Conservation (phyloP, 257 asterid species). For the Penstemon davidsonii region DNA sequence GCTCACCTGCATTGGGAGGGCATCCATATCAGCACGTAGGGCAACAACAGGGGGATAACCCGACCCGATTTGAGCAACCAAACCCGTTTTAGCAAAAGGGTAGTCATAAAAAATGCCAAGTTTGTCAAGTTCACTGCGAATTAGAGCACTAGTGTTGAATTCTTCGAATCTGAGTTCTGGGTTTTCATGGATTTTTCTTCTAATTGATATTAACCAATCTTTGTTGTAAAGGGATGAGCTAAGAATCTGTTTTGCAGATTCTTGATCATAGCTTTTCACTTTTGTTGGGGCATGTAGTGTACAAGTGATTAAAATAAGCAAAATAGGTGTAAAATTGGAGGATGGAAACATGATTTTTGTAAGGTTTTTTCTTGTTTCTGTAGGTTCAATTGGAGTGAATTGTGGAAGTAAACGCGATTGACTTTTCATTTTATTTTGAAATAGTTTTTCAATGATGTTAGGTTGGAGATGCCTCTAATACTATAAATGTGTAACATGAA, state of each 20-base stretch:
- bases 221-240: slow-evolving; percentile 48
- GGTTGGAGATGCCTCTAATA: not conserved
- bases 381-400: not conserved
- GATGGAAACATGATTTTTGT: slow-evolving; percentile 33
- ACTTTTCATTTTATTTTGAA: too few species aligned
- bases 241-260: slow-evolving; percentile 47
- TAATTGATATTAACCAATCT: slow-evolving; percentile 59
- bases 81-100: slow-evolving; percentile 79
- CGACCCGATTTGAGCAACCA: slow-evolving; percentile 81
- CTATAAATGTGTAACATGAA: too few species aligned
- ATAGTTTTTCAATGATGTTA: too few species aligned
- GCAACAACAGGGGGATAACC: slow-evolving; percentile 74
- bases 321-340: slow-evolving; percentile 17
- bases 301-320: slow-evolving; percentile 24
- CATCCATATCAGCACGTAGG: slow-evolving; percentile 91
- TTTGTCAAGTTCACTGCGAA: slow-evolving; percentile 62
- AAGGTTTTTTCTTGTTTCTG: not conserved
- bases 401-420: slow-evolving; percentile 11
- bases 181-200: slow-evolving; percentile 82
- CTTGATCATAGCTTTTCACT: slow-evolving; percentile 33
- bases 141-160: slow-evolving; percentile 72
- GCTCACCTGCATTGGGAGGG: slow-evolving; percentile 72
- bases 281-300: slow-evolving; percentile 8
- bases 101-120: slow-evolving; percentile 61
- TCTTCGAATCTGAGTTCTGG: slow-evolving; percentile 78